Conservation (phyloP, 495 filamentous ascomycete species). For the Penicillium crystallinum region DNA sequence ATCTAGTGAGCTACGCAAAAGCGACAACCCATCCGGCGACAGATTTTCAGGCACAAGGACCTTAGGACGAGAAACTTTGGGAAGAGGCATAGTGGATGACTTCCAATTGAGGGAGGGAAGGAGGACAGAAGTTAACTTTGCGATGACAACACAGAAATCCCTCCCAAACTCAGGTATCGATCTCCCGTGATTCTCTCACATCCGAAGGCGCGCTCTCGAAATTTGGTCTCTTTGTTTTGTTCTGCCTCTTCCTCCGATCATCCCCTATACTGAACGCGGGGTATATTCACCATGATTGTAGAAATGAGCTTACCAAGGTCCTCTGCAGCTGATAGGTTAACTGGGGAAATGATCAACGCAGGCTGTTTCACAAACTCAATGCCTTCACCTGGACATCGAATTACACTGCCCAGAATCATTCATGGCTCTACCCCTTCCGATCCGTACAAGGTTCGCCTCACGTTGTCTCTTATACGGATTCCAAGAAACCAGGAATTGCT, state of each 20-base stretch:
- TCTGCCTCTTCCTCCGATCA: neutral
- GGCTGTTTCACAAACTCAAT: neutral
- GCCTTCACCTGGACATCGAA: too few species aligned
- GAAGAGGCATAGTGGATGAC: conserved; percentile 12
- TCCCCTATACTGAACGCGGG: conserved; percentile 7
- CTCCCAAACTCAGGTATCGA: neutral
- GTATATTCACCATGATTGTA: conserved; percentile 3
- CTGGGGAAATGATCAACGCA: neutral
- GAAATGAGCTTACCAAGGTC: neutral
- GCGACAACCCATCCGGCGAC: conserved; percentile 62
- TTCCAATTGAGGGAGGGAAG: neutral
- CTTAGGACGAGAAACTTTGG: conserved; percentile 36
- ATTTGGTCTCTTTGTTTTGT: neutral
- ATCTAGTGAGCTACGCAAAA: conserved; percentile 51
- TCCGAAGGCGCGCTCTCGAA: conserved; percentile 13
- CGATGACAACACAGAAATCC: neutral
- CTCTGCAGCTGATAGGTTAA: neutral
- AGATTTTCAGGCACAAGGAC: conserved; percentile 69
- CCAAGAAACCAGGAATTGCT: too few species aligned
- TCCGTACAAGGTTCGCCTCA: too few species aligned
- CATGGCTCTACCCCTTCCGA: too few species aligned
- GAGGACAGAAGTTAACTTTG: neutral
- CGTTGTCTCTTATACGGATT: too few species aligned
- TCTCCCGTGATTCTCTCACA: neutral
- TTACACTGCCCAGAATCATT: too few species aligned